phyloP scores from a whole-genome alignment of 2,329 filamentous ascomycete genomes.

The Colletotrichum karsti region DNA sequence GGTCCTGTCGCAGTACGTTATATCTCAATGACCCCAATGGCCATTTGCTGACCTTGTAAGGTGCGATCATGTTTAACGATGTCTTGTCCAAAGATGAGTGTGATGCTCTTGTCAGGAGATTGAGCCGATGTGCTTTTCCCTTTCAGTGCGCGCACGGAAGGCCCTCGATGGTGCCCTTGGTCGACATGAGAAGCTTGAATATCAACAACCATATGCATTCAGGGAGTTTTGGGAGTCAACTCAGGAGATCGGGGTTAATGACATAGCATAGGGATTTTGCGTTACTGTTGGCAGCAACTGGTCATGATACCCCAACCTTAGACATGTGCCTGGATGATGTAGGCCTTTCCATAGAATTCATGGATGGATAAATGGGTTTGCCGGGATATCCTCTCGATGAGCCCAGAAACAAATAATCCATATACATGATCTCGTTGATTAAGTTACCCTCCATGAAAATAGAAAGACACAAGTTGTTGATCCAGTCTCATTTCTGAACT shows the following conservation, averaged over 20 bases:
- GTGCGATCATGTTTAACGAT: conserved; percentile 89
- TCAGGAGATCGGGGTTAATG: conserved; percentile 5
- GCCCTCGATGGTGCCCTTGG: conserved; percentile 70
- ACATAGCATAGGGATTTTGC: not conserved
- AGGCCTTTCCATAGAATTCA: not conserved
- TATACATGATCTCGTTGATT: no score
- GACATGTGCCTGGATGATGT: no score
- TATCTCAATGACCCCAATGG: not conserved
- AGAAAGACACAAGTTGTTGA: no score
- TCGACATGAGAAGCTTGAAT: conserved; percentile 52
- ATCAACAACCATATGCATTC: not conserved
- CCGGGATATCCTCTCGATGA: no score
- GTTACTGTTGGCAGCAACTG: not conserved
- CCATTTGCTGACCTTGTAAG: conserved; percentile 37
- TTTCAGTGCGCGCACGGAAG: conserved; percentile 87
- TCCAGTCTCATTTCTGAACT: no score
- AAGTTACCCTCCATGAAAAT: no score
- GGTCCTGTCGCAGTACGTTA: conserved; percentile 74
- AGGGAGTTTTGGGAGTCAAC: conserved; percentile 18
- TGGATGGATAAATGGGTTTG: no score
- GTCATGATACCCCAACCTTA: conserved; percentile 5
- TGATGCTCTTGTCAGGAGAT: conserved; percentile 57
- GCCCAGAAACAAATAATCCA: no score
- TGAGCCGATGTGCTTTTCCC: conserved; percentile 75
- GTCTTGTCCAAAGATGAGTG: conserved; percentile 67